Conservation (phyloP, 1,139 yeast genomes). For the Yamadazyma buinensis region DNA sequence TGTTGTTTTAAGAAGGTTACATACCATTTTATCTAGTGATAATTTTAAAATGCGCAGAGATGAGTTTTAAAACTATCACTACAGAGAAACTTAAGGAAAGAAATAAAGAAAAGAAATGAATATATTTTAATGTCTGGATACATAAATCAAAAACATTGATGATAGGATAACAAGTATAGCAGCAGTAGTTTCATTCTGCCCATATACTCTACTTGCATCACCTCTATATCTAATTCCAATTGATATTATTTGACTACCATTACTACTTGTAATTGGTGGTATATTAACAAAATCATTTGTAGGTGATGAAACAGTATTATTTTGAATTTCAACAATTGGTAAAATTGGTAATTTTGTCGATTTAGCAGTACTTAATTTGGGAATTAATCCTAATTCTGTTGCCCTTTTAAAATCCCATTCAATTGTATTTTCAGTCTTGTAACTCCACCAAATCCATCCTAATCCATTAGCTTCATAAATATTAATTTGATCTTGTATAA, state of each 20-base stretch:
- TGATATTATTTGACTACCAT: no score
- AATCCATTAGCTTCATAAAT: conserved; percentile 29
- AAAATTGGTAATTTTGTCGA: conserved; percentile 24
- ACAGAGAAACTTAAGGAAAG: no score
- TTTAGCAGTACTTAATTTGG: conserved; percentile 48
- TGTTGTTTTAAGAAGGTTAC: no score
- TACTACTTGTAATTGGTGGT: no score
- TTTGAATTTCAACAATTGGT: background rate
- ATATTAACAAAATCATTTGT: no score
- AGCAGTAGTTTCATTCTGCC: background rate
- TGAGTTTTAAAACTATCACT: no score
- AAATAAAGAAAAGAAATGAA: background rate
- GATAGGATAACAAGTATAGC: conserved; percentile 1
- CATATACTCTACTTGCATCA: background rate
- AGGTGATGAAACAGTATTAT: no score
- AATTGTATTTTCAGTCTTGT: conserved; percentile 21
- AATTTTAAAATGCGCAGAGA: no score
- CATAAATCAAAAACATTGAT: conserved; percentile 1
- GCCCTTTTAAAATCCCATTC: conserved; percentile 21
- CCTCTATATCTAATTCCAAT: conserved; percentile 2
- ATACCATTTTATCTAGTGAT: no score
- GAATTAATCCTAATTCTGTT: conserved; percentile 6
- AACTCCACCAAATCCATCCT: conserved; percentile 28
- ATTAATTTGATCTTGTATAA: conserved; percentile 19
- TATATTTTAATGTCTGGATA: background rate